Conservation (phyloP, 1,284 basidiomycete genomes). For the Ganoderma sinense region DNA sequence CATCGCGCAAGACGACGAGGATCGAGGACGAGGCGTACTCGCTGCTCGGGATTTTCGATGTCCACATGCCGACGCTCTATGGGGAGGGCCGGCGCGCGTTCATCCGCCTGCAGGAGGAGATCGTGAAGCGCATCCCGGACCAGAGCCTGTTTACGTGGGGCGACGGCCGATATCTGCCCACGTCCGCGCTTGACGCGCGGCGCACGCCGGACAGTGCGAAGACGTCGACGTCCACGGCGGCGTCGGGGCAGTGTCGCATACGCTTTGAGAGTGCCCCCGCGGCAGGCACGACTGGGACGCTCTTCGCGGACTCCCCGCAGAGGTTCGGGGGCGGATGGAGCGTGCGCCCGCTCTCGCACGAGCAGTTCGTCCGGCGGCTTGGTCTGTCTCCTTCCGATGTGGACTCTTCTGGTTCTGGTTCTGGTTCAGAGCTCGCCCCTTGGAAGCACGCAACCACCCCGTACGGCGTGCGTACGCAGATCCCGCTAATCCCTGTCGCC, state of each 20-base stretch:
- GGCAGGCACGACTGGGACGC: neutral
- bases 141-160: slow-evolving; percentile 21
- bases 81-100: slow-evolving; percentile 14
- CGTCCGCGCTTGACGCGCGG: neutral
- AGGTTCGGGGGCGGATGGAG: neutral
- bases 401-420: neutral
- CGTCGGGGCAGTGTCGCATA: neutral
- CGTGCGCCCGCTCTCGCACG: neutral
- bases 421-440: neutral
- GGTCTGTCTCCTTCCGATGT: neutral
- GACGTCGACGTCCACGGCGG: neutral
- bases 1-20: neutral
- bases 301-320: slow-evolving; percentile 3
- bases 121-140: slow-evolving; percentile 14
- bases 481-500: neutral
- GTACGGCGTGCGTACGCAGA: neutral
- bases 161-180: neutral
- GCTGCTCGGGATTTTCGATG: slow-evolving; percentile 16
- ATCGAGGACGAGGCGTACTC: slow-evolving; percentile 20
- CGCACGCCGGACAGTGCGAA: neutral
- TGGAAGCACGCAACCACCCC: neutral
- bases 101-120: slow-evolving; percentile 14
- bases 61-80: slow-evolving; percentile 13
- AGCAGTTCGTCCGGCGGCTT: neutral
- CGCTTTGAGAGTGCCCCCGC: neutral